Evolutionary conservation across 352 stramenopile species (phyloP), one percentile per base, ranked within the genome.

Genomic region (Pythium insidiosum): DNA sequence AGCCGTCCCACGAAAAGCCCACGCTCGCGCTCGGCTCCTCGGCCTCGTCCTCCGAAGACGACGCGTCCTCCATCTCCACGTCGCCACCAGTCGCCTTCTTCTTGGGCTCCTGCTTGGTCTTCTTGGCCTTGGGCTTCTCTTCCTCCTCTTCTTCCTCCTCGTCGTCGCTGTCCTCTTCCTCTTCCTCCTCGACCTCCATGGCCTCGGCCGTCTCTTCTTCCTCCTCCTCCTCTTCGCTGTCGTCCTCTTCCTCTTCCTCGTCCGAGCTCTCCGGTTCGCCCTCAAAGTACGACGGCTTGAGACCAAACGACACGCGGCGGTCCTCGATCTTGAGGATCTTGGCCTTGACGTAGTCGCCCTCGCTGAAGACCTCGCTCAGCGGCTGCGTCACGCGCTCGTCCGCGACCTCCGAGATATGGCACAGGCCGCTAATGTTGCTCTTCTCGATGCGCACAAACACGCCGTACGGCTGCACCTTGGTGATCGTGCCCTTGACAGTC

Each of bases 211-310:
- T 52, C 25, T 82, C 62, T n/a, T 41, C 51, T 0, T 71, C 59
- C 5, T 69, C 56, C 6, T 73, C 50, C 16, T 77, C 59, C 13
- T 70, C 59, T 16, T 81, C 71, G 10, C 79, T 62, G 6, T 90
- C 75, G 2, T 88, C 75, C 0, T 88, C 77, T 1, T 81, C 65
- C 39, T 89, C 78, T 26, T 92, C 78, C 35, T 93, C 80, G 43
- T 88, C 78, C 3, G 75, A 85, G 50, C 75, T 95, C 56, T 94
- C 92, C 22, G 84, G 82, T 25, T 98, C 92, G 43, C 84, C 82
- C 15, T 88, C 84, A 58, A 98, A 98, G 62, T 98, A 97, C 58
- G 94, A 98, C 5, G 91, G 88, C 69, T 98, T 98, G 28, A 98
- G 77, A 31, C 94, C 95, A 24, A 98, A 96, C 22, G 85, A 96